Percentiles rank a stretch among this genome's conserved stretches.
These are phyloP conservation scores for Candida morakotiae DNA, from an alignment of 805 yeast genomes.

Conservation along the genomic window DNA sequence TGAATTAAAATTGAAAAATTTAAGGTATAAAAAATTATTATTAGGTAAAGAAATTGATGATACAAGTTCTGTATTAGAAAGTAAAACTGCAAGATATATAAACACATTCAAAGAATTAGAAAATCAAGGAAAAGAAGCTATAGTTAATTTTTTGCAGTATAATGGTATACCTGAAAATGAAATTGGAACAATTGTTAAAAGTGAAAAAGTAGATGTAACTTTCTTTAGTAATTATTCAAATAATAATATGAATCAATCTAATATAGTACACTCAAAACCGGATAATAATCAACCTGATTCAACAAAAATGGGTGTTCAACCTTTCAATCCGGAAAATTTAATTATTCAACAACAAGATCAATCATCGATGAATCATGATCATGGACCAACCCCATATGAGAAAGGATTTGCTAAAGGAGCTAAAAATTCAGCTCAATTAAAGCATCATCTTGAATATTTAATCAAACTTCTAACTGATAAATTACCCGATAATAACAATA, in stretches of 20 bases:
- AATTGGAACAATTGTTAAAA: conserved; percentile 13
- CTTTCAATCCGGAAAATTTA: conserved; percentile 7
- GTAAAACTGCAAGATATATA: conserved; percentile 42
- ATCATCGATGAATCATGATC: conserved; percentile 14
- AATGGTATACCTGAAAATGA: conserved; percentile 19
- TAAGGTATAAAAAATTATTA: conserved; percentile 31
- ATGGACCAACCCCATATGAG: conserved; percentile 27
- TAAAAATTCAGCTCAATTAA: conserved; percentile 22
- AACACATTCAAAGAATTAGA: conserved; percentile 39
- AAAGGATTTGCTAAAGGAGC: conserved; percentile 33
- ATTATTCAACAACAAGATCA: background rate
- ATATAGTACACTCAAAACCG: background rate
- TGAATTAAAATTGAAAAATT: conserved; percentile 27
- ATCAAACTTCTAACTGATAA: conserved; percentile 9
- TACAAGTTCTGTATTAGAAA: conserved; percentile 48
- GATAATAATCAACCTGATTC: background rate
- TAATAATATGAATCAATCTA: background rate
- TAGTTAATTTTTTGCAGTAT: conserved; percentile 19
- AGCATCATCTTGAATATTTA: conserved; percentile 12
- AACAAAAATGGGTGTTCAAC: conserved; percentile 17
- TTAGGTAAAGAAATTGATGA: conserved; percentile 37
- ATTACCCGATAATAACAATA: conserved; percentile 1
- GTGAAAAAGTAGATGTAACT: conserved; percentile 24
- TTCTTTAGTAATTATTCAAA: conserved; percentile 15
- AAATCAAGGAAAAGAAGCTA: conserved; percentile 30